Percentiles rank a stretch among this genome's conserved stretches.
Evolutionary conservation across 768 basidiomycete genomes (phyloP).

Genomic region (Phlebiopsis flavidoalba): DNA sequence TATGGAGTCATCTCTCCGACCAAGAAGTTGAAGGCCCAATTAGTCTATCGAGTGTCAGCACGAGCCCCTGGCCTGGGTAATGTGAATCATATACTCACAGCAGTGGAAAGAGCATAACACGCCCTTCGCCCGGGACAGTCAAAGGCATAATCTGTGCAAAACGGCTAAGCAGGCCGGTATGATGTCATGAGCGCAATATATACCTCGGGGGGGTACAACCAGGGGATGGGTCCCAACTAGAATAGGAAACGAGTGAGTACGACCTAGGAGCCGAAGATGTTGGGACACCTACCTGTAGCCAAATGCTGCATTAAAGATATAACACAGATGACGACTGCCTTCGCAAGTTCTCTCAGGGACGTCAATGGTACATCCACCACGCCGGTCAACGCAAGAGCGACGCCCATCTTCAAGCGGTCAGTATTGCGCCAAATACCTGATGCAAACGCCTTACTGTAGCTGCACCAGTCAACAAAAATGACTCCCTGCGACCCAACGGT

Average conservation of each 20-base stretch:
- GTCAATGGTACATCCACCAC: constrained; percentile 70
- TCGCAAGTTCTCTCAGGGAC: constrained; percentile 52
- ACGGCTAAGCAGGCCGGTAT: not conserved
- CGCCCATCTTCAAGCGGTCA: constrained; percentile 58
- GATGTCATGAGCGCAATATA: not conserved
- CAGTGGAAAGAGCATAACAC: constrained; percentile 91
- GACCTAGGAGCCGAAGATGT: not conserved
- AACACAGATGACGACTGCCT: constrained; percentile 83
- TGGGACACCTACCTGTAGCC: constrained; percentile 62
- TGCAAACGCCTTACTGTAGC: constrained; percentile 49
- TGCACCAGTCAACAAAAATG: constrained; percentile 84
- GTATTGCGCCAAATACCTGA: not conserved
- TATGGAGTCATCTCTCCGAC: constrained; percentile 86
- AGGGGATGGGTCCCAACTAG: constrained; percentile 82
- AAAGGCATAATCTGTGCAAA: constrained; percentile 76
- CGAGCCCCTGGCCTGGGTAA: not conserved
- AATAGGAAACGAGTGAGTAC: not conserved
- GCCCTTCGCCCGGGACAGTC: constrained; percentile 87
- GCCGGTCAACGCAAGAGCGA: constrained; percentile 74
- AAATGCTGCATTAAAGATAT: constrained; percentile 93
- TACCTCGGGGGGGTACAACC: constrained; percentile 86
- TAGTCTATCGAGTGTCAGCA: constrained; percentile 37
- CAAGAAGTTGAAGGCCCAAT: constrained; percentile 80
- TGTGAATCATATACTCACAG: constrained; percentile 23
- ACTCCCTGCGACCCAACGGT: constrained; percentile 82